These are phyloP conservation scores for Marchantia paleacea DNA, from an alignment of 225 moss, liverwort and hornwort species.

Conservation along the genomic window DNA sequence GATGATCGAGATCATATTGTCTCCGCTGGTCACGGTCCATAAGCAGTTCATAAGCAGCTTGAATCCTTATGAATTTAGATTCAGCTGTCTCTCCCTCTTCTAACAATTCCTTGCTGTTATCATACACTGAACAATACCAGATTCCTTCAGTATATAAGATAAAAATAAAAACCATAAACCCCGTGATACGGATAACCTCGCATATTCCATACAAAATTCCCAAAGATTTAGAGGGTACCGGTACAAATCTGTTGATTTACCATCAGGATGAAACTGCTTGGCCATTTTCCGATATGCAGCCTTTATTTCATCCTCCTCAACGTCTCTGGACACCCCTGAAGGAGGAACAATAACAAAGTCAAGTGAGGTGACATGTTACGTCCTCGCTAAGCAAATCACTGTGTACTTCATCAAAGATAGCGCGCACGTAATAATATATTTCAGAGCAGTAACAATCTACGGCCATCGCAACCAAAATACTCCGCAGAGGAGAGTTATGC, in stretches of 20 bases:
- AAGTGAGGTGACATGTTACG: neutral
- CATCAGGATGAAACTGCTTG: conserved; percentile 97
- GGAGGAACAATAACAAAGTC: neutral
- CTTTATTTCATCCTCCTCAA: conserved; percentile 78
- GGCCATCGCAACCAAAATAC: neutral
- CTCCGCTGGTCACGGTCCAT: conserved; percentile 87
- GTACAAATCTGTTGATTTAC: conserved; percentile 31
- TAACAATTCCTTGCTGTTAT: conserved; percentile 71
- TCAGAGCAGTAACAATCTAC: neutral
- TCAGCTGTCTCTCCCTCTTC: conserved; percentile 84
- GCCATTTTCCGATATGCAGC: conserved; percentile 87
- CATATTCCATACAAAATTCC: neutral
- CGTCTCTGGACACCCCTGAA: conserved; percentile 69
- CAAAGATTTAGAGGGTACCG: neutral
- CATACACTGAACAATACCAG: conserved; percentile 62
- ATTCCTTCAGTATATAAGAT: neutral
- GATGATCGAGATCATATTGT: conserved; percentile 92
- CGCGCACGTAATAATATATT: neutral
- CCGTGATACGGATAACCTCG: neutral
- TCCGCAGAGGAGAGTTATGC: neutral
- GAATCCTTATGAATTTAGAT: conserved; percentile 87
- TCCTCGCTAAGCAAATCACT: too few relatives aligned
- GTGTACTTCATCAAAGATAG: neutral
- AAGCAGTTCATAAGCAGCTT: conserved; percentile 96
- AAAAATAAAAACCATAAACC: neutral